Conservation (phyloP, 257 asterid genomes). For the Euphrasia confusa region DNA sequence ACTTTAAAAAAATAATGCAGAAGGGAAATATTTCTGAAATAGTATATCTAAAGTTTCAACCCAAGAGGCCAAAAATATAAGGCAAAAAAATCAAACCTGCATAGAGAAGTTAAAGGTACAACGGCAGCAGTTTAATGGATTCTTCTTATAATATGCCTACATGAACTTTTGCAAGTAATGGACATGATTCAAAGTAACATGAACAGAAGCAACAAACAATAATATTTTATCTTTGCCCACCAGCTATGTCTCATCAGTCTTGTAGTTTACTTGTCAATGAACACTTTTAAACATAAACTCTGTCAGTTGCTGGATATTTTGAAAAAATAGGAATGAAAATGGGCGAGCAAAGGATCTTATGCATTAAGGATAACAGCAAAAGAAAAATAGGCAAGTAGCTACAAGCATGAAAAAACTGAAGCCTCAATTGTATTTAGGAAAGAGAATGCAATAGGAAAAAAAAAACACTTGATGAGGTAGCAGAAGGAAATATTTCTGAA, state of each 20-base stretch:
- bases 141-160: neutral
- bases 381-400: neutral
- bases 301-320: neutral
- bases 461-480: too few species aligned
- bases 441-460: slow-evolving; percentile 4
- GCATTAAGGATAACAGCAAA: neutral
- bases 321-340: neutral
- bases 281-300: slow-evolving; percentile 7
- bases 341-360: neutral
- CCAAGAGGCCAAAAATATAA: too few species aligned
- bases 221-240: neutral
- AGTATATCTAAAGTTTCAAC: too few species aligned
- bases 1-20: neutral
- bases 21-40: neutral
- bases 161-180: neutral
- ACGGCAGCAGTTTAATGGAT: neutral
- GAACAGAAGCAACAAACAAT: neutral
- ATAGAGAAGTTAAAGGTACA: too few species aligned
- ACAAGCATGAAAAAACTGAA: too few species aligned
- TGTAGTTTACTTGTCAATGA: neutral
- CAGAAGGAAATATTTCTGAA: neutral
- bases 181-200: neutral
- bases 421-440: neutral
- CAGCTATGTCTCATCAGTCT: neutral
- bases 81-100: too few species aligned